phyloP scores from a whole-genome alignment of 257 asterid genomes.

The Ehretia macrophylla region DNA sequence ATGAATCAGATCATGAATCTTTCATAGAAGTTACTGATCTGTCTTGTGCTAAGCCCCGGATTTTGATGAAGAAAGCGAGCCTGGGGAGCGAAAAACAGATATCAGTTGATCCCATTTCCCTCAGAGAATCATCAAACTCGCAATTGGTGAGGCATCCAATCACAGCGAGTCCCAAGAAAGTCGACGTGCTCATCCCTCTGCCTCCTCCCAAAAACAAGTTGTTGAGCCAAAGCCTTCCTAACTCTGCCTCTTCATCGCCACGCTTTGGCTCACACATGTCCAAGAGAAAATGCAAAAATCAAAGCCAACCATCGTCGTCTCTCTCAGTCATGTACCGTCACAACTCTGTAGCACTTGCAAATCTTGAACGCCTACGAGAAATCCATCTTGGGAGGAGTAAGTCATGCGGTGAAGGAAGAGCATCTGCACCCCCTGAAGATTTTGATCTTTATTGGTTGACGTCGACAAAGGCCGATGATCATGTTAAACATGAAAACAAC shows the following conservation, averaged over 20 bases:
- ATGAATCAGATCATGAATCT: slow-evolving; percentile 13
- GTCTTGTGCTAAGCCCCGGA: background rate
- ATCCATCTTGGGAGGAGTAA: slow-evolving; percentile 55
- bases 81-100: slow-evolving; percentile 52
- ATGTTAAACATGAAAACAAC: background rate
- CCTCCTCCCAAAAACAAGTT: slow-evolving; percentile 38
- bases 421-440: slow-evolving; percentile 48
- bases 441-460: slow-evolving; percentile 36
- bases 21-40: slow-evolving; percentile 7
- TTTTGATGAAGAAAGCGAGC: slow-evolving; percentile 22
- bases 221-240: slow-evolving; percentile 61
- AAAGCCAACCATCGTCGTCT: slow-evolving; percentile 17
- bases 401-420: slow-evolving; percentile 73
- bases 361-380: slow-evolving; percentile 61
- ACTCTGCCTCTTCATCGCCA: slow-evolving; percentile 50
- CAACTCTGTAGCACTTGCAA: slow-evolving; percentile 64
- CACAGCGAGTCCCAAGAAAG: slow-evolving; percentile 4
- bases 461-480: background rate
- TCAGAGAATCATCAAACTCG: slow-evolving; percentile 17
- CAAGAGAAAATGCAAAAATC: slow-evolving; percentile 25
- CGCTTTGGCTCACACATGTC: slow-evolving; percentile 16
- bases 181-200: slow-evolving; percentile 5
- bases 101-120: slow-evolving; percentile 59
- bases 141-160: background rate
- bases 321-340: slow-evolving; percentile 36